Evolutionary conservation across 495 filamentous ascomycete genomes (phyloP).

Genomic region (Xylaria nigripes): DNA sequence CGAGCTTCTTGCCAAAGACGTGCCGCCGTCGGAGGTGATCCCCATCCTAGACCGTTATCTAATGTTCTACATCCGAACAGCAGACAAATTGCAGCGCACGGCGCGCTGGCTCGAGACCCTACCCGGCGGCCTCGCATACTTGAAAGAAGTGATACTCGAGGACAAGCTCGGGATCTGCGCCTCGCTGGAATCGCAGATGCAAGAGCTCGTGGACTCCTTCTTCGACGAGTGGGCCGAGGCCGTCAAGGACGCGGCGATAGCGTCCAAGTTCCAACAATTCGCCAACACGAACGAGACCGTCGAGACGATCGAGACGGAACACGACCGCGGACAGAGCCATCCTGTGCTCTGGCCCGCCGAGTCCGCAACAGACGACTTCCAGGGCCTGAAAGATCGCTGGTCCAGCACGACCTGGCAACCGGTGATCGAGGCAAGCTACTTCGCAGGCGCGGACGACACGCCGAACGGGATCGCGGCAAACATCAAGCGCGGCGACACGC

Average conservation of each 20-base stretch:
- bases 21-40: slow-evolving; percentile 74
- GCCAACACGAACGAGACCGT: slow-evolving; percentile 71
- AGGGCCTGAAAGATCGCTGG: slow-evolving; percentile 57
- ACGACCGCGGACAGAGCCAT: slow-evolving; percentile 66
- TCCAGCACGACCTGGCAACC: slow-evolving; percentile 74
- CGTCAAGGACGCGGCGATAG: slow-evolving; percentile 57
- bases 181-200: slow-evolving; percentile 85
- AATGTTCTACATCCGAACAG: slow-evolving; percentile 94
- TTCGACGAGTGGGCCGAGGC: slow-evolving; percentile 96
- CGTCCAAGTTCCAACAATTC: slow-evolving; percentile 77
- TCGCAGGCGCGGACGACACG: slow-evolving; percentile 52
- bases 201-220: slow-evolving; percentile 75
- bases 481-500: slow-evolving; percentile 84
- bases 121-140: slow-evolving; percentile 79
- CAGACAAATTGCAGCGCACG: slow-evolving; percentile 89
- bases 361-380: slow-evolving; percentile 64
- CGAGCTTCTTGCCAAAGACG: slow-evolving; percentile 86
- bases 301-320: slow-evolving; percentile 61
- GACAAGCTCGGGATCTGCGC: slow-evolving; percentile 85
- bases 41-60: slow-evolving; percentile 87
- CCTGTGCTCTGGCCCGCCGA: slow-evolving; percentile 81
- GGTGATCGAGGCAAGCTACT: slow-evolving; percentile 63
- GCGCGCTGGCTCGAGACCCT: slow-evolving; percentile 87
- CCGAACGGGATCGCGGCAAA: slow-evolving; percentile 63
- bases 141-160: slow-evolving; percentile 74